Percentiles rank a stretch among this genome's conserved stretches.
phyloP scores from a whole-genome alignment of 2,329 filamentous ascomycete genomes.

The Alternaria angustiovoidea region DNA sequence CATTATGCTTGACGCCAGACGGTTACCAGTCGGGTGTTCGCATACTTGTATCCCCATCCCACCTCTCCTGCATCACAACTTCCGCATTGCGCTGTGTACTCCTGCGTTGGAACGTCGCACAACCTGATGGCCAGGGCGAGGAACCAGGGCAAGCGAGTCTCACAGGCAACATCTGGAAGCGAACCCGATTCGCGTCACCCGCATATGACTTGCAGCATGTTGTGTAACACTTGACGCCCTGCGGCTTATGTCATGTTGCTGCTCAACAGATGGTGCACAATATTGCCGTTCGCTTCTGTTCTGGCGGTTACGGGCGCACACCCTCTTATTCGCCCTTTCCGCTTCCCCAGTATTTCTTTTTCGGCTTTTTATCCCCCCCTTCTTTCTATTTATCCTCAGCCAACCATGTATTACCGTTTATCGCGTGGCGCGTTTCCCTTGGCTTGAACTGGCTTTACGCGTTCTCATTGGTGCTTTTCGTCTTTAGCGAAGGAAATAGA shows the following conservation, averaged over 20 bases:
- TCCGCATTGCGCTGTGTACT: constrained; percentile 5
- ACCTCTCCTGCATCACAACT: neutral
- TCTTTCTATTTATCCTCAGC: neutral
- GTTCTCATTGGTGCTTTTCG: neutral
- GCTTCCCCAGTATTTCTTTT: neutral
- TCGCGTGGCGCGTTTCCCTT: neutral
- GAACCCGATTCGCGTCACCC: constrained; percentile 19
- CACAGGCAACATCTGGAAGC: neutral
- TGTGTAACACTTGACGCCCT: constrained; percentile 35
- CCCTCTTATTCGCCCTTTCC: neutral
- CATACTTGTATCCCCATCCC: constrained; percentile 10
- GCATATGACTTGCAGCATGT: constrained; percentile 25
- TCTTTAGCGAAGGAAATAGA: neutral
- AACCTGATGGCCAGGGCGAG: constrained; percentile 6
- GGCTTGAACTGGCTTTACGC: neutral
- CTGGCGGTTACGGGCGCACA: constrained; percentile 2
- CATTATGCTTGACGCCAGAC: constrained; percentile 35
- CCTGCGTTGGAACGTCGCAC: constrained; percentile 29
- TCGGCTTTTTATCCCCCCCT: neutral
- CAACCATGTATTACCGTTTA: neutral
- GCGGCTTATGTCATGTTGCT: neutral
- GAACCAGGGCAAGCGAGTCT: constrained; percentile 29
- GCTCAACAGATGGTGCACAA: constrained; percentile 17
- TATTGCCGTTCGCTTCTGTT: constrained; percentile 23
- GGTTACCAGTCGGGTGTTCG: constrained; percentile 17